These are phyloP conservation scores for Verticillium alfalfae DNA, from an alignment of 2,329 filamentous ascomycete species.

Conservation along the genomic window DNA sequence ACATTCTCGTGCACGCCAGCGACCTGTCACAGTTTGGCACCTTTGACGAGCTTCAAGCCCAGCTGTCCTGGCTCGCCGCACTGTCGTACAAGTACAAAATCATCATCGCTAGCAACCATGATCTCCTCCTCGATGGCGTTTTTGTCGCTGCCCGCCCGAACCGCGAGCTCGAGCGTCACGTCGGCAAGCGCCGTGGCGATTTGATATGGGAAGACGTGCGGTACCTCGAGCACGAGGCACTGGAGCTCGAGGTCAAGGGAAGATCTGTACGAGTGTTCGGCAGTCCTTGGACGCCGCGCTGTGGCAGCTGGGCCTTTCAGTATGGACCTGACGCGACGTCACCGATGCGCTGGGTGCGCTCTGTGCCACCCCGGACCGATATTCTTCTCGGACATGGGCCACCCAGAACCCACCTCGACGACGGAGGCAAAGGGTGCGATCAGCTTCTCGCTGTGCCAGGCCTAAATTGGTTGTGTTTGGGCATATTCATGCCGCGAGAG, in stretches of 20 bases:
- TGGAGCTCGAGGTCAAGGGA: too few species aligned
- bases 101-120: constrained; percentile 41
- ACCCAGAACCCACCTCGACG: constrained; percentile 27
- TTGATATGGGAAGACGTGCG: constrained; percentile 6
- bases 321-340: constrained; percentile 22
- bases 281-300: not conserved
- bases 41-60: constrained; percentile 28
- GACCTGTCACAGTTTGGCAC: constrained; percentile 39
- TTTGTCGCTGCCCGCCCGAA: constrained; percentile 4
- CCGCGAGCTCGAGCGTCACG: too few species aligned
- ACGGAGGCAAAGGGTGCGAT: constrained; percentile 21
- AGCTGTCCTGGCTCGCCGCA: constrained; percentile 31
- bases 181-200: too few species aligned
- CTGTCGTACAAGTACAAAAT: constrained; percentile 36
- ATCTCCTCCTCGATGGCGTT: constrained; percentile 23
- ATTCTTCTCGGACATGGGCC: constrained; percentile 33
- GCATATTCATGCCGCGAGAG: constrained; percentile 3
- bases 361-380: constrained; percentile 20
- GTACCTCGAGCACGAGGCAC: constrained; percentile 9
- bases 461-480: constrained; percentile 29
- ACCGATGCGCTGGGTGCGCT: constrained; percentile 12
- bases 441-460: constrained; percentile 18
- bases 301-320: constrained; percentile 36
- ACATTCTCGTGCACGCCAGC: constrained; percentile 41
- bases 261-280: too few species aligned